Conservation (phyloP, 106 monocot genomes). For the Triglochin maritima region DNA sequence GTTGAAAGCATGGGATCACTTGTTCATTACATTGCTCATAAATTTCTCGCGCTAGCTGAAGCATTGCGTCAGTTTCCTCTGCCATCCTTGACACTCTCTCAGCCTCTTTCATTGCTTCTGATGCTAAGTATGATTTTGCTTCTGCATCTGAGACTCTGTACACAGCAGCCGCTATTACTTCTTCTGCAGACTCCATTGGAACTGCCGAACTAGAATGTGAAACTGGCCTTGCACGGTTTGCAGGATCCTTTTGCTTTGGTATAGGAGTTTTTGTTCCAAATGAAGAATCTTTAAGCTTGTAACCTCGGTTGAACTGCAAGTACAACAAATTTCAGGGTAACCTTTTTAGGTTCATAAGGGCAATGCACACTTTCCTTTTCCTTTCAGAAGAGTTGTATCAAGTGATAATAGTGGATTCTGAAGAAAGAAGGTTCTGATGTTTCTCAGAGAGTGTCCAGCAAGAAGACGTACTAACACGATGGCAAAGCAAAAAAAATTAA, state of each 20-base stretch:
- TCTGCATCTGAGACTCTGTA: slow-evolving; percentile 79
- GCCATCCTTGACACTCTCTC: slow-evolving; percentile 62
- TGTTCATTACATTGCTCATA: slow-evolving; percentile 51
- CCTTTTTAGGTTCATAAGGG: too few species aligned
- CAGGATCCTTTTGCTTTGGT: slow-evolving; percentile 50
- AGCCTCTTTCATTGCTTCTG: slow-evolving; percentile 69
- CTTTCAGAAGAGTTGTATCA: too few species aligned
- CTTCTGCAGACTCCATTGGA: slow-evolving; percentile 18
- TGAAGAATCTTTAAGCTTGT: slow-evolving; percentile 49
- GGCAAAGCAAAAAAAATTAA: not conserved
- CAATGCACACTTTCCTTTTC: too few species aligned
- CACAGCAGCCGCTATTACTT: slow-evolving; percentile 37
- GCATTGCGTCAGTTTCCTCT: slow-evolving; percentile 62
- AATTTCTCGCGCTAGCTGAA: slow-evolving; percentile 53
- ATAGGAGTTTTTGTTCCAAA: slow-evolving; percentile 45
- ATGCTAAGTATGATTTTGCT: slow-evolving; percentile 63
- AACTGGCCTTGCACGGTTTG: slow-evolving; percentile 10
- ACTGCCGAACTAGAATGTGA: slow-evolving; percentile 12
- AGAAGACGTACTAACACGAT: too few species aligned
- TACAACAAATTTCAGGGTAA: not conserved
- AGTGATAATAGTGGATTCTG: too few species aligned
- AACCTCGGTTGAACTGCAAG: slow-evolving; percentile 45
- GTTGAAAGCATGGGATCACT: not conserved
- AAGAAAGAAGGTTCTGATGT: not conserved
- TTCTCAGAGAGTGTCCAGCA: not conserved